phyloP scores from a whole-genome alignment of 257 asterid genomes.

The Plectranthus barbatus region DNA sequence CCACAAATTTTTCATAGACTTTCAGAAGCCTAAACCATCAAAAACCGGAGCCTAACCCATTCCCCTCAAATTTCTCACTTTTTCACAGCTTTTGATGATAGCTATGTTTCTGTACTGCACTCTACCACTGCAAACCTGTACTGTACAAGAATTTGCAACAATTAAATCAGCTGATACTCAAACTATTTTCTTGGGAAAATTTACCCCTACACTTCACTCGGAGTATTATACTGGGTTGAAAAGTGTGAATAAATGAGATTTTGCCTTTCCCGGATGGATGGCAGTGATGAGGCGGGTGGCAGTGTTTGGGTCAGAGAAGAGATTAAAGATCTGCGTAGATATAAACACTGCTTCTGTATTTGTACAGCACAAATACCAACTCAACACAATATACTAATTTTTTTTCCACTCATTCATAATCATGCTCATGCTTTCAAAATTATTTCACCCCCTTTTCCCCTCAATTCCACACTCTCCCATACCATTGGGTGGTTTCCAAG shows the following conservation, averaged over 20 bases:
- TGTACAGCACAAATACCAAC: slow-evolving; percentile 37
- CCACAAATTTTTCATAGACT: background rate
- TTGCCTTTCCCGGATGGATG: slow-evolving; percentile 29
- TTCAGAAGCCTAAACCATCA: slow-evolving; percentile 14
- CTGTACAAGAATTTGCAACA: slow-evolving; percentile 13
- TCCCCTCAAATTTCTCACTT: slow-evolving; percentile 1
- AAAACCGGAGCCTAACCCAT: slow-evolving; percentile 64
- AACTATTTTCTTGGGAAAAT: background rate
- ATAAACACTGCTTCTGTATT: slow-evolving; percentile 35
- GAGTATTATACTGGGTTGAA: no score
- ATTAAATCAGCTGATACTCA: background rate
- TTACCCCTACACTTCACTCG: no score
- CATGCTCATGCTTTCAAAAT: background rate
- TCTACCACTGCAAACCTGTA: slow-evolving; percentile 16
- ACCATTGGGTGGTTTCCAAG: slow-evolving; percentile 22
- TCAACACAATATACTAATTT: slow-evolving; percentile 1
- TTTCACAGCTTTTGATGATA: slow-evolving; percentile 33
- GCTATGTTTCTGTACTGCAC: slow-evolving; percentile 8
- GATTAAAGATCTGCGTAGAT: slow-evolving; percentile 58
- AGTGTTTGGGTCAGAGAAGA: slow-evolving; percentile 80
- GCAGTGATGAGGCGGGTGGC: slow-evolving; percentile 45
- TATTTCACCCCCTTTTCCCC: background rate
- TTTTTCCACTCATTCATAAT: background rate
- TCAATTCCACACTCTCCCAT: slow-evolving; percentile 9
- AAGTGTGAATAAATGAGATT: slow-evolving; percentile 13